phyloP scores from a whole-genome alignment of 352 stramenopile genomes.

The Aphanomyces euteiches region DNA sequence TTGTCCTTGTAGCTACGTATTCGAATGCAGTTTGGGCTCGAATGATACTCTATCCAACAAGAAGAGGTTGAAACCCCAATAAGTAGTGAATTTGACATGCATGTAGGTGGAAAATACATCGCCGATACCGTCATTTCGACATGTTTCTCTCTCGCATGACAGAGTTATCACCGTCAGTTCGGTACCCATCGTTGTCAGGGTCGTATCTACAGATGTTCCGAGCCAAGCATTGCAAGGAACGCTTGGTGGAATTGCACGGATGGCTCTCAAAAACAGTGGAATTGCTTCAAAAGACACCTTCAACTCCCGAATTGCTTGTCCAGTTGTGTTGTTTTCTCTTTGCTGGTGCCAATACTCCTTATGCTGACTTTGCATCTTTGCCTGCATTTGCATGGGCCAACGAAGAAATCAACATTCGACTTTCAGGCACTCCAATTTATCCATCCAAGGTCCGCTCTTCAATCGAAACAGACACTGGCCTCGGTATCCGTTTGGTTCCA shows the following conservation, averaged over 20 bases:
- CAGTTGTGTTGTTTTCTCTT: constrained; percentile 69
- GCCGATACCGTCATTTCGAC: constrained; percentile 81
- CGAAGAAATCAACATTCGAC: constrained; percentile 64
- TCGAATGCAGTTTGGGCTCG: constrained; percentile 55
- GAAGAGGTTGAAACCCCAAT: background rate
- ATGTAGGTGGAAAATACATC: constrained; percentile 77
- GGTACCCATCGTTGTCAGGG: constrained; percentile 61
- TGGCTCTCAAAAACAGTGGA: constrained; percentile 64
- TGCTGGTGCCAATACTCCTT: constrained; percentile 65
- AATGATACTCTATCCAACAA: constrained; percentile 32
- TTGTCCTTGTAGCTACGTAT: constrained; percentile 57
- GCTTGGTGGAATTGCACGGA: constrained; percentile 62
- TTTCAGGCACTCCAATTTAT: constrained; percentile 50
- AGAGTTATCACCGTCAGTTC: constrained; percentile 51
- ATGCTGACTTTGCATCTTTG: constrained; percentile 40
- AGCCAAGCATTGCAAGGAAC: constrained; percentile 71
- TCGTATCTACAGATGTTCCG: constrained; percentile 79
- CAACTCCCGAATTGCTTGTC: constrained; percentile 24
- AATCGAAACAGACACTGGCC: constrained; percentile 42
- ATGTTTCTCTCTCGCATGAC: constrained; percentile 61
- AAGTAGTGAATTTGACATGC: background rate
- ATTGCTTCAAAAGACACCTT: constrained; percentile 53
- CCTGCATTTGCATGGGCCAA: constrained; percentile 67
- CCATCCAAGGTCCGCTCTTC: constrained; percentile 69
- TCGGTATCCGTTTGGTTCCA: constrained; percentile 57